A percentile compares a stretch with the other conserved stretches of the same genome.
Conservation (phyloP, 345 rosid genomes). For the Syzygium oleosum region DNA sequence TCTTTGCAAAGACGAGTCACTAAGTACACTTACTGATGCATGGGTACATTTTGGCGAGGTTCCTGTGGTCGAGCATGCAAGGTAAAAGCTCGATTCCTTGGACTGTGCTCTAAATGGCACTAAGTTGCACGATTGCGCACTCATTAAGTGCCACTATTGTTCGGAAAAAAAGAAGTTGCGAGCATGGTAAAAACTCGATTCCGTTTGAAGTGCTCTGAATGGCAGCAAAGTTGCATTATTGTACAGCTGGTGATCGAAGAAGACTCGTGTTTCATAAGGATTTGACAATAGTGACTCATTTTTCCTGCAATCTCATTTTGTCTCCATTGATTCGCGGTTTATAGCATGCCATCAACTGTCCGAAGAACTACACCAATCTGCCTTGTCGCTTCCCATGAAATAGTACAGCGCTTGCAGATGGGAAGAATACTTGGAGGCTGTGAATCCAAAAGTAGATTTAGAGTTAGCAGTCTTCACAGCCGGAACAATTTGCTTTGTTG, state of each 20-base stretch:
- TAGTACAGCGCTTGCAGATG: background rate
- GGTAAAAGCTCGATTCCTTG: background rate
- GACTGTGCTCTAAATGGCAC: background rate
- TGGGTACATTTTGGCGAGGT: background rate
- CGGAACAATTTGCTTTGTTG: background rate
- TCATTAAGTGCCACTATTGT: background rate
- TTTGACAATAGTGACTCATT: background rate
- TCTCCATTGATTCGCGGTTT: background rate
- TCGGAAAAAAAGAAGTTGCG: background rate
- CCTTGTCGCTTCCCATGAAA: background rate
- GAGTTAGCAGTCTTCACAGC: background rate
- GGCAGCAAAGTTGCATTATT: background rate
- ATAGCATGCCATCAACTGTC: background rate
- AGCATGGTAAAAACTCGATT: background rate
- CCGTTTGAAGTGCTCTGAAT: background rate
- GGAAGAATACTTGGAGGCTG: background rate
- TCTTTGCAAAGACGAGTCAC: conserved; percentile 53
- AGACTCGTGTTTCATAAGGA: background rate
- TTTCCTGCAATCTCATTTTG: background rate
- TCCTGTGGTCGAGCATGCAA: background rate
- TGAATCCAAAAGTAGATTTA: background rate
- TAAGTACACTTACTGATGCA: conserved; percentile 1
- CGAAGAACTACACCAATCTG: background rate
- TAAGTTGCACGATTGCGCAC: background rate
- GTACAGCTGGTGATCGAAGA: background rate